Evolutionary conservation across 1,284 basidiomycete species (phyloP), one percentile per base, ranked within the genome.

Genomic region (Microbotryum saponariae): DNA sequence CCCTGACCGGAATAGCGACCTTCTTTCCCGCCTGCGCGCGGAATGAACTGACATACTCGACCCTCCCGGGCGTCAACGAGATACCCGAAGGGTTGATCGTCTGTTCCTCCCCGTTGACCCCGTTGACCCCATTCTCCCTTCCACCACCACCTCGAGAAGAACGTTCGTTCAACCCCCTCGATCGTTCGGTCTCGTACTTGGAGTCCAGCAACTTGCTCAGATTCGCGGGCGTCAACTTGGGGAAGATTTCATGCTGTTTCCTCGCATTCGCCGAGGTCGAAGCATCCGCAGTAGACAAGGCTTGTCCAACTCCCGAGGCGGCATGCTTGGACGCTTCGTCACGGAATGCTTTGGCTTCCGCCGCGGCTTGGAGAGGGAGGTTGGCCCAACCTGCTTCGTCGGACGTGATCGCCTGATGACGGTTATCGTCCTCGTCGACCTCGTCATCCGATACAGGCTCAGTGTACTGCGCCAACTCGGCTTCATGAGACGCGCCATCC

Each of bases 361-460:
- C 82, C 4, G 89, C 91, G 51, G 85, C 86, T 7, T 81, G 81
- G 8, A 80, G 81, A 49, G 84, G 83, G 46, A 96, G 78, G 21
- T 90, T 86, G 2, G 86, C 86, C 51, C 87, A 83, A 64, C 82
- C 84, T 66, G 84, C 83, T 75, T 96, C 91, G 70, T 93, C 87
- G 59, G 75, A 80, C 3, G 89, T 86, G 57, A 86, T 83, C 2
- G 80, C 79, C 31, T 84, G 72, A 49, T 85, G 82, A 71, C 84
- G 83, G 54, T 80, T 82, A 68, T 89, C 87, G 61, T 94, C 77
- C 31, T 74, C 74, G 48, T 78, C 90, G 20, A 89, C 88, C 71
- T 91, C 89, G 48, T 90, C 92, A 74, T 96, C 92, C 2, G 90
- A 93, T 6, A 90, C 78, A 1, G 91, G 91, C 73, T 96, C 91